Percentiles rank a stretch among this genome's conserved stretches.
These are phyloP conservation scores for Arxiozyma heterogenica DNA, from an alignment of 1,139 yeast species.

Conservation along the genomic window DNA sequence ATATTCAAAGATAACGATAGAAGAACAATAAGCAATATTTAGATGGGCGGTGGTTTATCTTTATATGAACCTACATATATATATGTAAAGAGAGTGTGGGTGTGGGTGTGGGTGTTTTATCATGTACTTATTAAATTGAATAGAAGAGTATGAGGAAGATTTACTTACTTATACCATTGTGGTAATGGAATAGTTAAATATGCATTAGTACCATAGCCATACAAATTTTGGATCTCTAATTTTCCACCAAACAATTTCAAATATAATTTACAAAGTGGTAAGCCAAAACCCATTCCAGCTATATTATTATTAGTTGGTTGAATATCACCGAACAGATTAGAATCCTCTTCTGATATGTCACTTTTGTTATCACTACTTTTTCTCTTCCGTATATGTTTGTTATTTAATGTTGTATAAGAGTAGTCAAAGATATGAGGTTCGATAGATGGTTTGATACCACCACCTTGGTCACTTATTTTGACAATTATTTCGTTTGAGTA, in stretches of 20 bases:
- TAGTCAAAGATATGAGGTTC: constrained; percentile 70
- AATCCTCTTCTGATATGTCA: constrained; percentile 58
- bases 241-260: constrained; percentile 67
- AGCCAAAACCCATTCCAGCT: constrained; percentile 95
- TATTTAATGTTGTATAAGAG: constrained; percentile 63
- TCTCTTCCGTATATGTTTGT: constrained; percentile 16
- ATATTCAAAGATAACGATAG: background rate
- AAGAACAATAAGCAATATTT: background rate
- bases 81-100: background rate
- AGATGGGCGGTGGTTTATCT: background rate
- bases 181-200: constrained; percentile 36
- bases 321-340: background rate
- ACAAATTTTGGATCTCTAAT: constrained; percentile 66
- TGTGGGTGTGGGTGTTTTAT: too few relatives aligned
- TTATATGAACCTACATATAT: too few relatives aligned
- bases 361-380: constrained; percentile 33
- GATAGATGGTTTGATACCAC: constrained; percentile 67
- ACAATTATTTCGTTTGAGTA: constrained; percentile 41
- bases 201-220: constrained; percentile 83
- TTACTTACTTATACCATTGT: background rate
- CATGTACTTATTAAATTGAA: background rate
- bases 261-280: constrained; percentile 74
- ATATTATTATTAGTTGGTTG: constrained; percentile 45
- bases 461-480: constrained; percentile 77
- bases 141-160: too few relatives aligned